Evolutionary conservation across 352 stramenopile species (phyloP), one percentile per base, ranked within the genome.

Genomic region (Globisporangium paddicum): DNA sequence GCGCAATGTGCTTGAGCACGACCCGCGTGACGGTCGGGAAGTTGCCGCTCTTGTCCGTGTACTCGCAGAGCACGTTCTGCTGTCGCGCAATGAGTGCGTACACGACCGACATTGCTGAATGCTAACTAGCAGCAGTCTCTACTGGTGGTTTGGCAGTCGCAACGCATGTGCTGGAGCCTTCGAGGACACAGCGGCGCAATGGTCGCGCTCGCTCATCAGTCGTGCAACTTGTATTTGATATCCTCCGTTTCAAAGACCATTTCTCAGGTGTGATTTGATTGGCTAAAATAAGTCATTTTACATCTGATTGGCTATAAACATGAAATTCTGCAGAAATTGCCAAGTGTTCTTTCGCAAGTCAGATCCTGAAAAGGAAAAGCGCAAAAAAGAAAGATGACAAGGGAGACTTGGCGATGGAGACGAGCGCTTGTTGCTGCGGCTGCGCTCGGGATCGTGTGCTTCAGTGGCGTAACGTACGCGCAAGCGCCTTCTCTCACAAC

Each of bases 21-120:
- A 74, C 79, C 5, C 81, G 79, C 50, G 82, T 87, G 59, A 90
- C 77, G 5, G 77, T 90, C 28, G 73, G 73, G 62, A 92, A 90
- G 69, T 94, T 92, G 42, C 79, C 80, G 44, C 65, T 79, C 62
- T 81, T 75, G 52, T 90, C 81, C 26, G 79, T 89, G 58, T 88
- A 77, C 56, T 94, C 84, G 41, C 82, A 92, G 21, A 94, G 69
- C 46, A 94, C 84, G 52, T 72, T 86, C 68, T 91, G 80, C 19
- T 86, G 63, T 6, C 84, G 70, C 19, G 84, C 79, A 34, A 94
- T 75, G 19, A 94, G 66, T 25, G 79, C 71, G 55, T 91, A 91
- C 16, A 90, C 79, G 42, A 92, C 68, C 35, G 84, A 91, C 84
- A 94, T 90, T 9, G n/a, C 30, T 55, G 25, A 41, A 30, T 47